These are phyloP conservation scores for Rubia yunnanensis DNA, from an alignment of 257 asterid genomes.

Conservation along the genomic window DNA sequence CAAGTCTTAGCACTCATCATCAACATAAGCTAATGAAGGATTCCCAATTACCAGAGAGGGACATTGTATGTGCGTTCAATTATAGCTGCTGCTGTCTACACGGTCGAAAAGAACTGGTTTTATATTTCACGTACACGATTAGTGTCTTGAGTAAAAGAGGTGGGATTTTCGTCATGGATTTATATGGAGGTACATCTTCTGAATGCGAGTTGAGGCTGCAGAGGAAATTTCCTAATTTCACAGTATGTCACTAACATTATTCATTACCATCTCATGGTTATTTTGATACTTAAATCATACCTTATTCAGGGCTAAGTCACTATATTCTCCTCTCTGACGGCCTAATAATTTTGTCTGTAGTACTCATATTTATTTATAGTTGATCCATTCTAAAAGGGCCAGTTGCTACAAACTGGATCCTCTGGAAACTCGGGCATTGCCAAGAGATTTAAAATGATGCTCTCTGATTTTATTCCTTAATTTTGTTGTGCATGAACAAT, in stretches of 20 bases:
- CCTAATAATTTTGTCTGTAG: not conserved
- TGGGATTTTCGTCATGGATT: conserved; percentile 88
- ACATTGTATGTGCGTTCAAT: conserved; percentile 94
- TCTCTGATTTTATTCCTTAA: not conserved
- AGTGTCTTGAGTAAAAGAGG: conserved; percentile 54
- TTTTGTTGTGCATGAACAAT: not conserved
- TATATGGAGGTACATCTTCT: conserved; percentile 91
- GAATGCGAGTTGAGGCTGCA: conserved; percentile 80
- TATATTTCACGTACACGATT: conserved; percentile 67
- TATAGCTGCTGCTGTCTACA: conserved; percentile 98
- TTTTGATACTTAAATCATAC: not conserved
- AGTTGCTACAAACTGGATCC: not conserved
- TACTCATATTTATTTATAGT: not conserved
- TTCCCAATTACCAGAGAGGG: conserved; percentile 55
- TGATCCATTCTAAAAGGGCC: not conserved
- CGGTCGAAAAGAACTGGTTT: conserved; percentile 65
- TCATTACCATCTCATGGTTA: not conserved
- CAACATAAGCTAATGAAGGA: conserved; percentile 39
- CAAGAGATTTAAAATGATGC: not conserved
- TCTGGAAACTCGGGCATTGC: not conserved
- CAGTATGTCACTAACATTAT: conserved; percentile 27
- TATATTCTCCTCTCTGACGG: not conserved
- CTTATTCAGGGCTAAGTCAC: not conserved
- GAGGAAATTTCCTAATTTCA: conserved; percentile 83
- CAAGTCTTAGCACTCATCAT: conserved; percentile 12